These are phyloP conservation scores for Leavenworthia alabamica DNA, from an alignment of 345 rosid species.

Conservation along the genomic window DNA sequence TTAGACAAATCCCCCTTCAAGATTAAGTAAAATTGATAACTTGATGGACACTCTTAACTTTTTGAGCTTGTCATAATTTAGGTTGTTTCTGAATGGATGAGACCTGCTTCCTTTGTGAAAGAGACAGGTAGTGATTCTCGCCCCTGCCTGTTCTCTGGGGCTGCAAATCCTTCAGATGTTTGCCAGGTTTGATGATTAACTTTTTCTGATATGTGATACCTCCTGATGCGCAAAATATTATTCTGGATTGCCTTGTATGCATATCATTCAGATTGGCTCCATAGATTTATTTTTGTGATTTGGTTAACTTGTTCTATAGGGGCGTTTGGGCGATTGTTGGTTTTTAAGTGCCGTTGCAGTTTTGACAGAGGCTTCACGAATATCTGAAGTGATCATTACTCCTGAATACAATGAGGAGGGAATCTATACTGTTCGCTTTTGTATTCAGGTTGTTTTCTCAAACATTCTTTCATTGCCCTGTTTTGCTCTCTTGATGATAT, in stretches of 20 bases:
- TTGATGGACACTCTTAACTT: constrained; percentile 25
- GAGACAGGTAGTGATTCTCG: constrained; percentile 46
- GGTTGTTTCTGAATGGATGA: constrained; percentile 99
- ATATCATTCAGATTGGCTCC: not conserved
- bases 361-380: constrained; percentile 80
- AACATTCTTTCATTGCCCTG: constrained; percentile 3
- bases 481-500: constrained; percentile 16
- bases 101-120: constrained; percentile 78
- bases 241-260: constrained; percentile 15
- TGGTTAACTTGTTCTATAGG: constrained; percentile 44
- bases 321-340: constrained; percentile 99
- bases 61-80: constrained; percentile 27
- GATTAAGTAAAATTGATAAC: constrained; percentile 1
- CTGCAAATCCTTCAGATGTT: constrained; percentile 96
- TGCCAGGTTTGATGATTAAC: constrained; percentile 68
- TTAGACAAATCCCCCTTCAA: not conserved
- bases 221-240: constrained; percentile 6
- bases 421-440: constrained; percentile 96
- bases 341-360: constrained; percentile 99
- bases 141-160: constrained; percentile 93
- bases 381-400: constrained; percentile 95
- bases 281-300: constrained; percentile 1
- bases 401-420: constrained; percentile 98
- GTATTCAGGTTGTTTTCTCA: constrained; percentile 75
- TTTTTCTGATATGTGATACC: not conserved